Base-by-base conservation (phyloP, 176 grass and related monocot species). In the Phoenix roebelenii region DNA sequence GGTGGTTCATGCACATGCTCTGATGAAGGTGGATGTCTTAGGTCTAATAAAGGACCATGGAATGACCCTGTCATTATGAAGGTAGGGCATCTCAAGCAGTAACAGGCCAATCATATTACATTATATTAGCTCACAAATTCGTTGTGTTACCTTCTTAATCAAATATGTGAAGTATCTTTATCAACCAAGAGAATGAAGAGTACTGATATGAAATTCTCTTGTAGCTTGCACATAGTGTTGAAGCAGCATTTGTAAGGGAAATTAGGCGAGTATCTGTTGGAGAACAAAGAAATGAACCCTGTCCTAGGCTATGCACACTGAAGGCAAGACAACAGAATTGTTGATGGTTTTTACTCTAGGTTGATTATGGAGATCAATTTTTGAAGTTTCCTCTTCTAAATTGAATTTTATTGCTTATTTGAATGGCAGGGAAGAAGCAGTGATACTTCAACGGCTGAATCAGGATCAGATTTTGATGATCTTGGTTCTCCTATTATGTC, bases 391-490 rank as follows among this genome's bases (percentile, higher is more conserved):
- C 35, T 14, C 1, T 44, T 44, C 35, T 62, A 54, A 56, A 58
- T 66, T 70, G 6, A 2, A 15, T 18, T 71, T 74, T 62, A 16
- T 28, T 48, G 18, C 0, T 66, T 65, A 49, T 88, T 81, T 78
- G 77, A 88, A 76, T 71, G 75, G 55, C 79, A 83, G 64, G 85
- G 79, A 83, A 80, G 76, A 65, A 26, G 70, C 71, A 82, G 83
- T 78, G 85, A 89, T 82, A 70, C 76, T 64, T 89, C 76, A 76
- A 83, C 88, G 68, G 77, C 77, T 71, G 94, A 98, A 85, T 89
- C 88, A 67, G 74, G 94, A 66, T 98, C 88, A 52, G 94, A 93
- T 71, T 60, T 62, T 67, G 88, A 98, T 70, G 87, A 93, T 63
- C 59, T 63, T 63, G 70, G 59, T 55, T 73, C 70, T 44, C 51